A percentile compares a stretch with the other conserved stretches of the same genome.
Evolutionary conservation across 139 green algal genomes (phyloP).

Genomic region (Trebouxia sp.): DNA sequence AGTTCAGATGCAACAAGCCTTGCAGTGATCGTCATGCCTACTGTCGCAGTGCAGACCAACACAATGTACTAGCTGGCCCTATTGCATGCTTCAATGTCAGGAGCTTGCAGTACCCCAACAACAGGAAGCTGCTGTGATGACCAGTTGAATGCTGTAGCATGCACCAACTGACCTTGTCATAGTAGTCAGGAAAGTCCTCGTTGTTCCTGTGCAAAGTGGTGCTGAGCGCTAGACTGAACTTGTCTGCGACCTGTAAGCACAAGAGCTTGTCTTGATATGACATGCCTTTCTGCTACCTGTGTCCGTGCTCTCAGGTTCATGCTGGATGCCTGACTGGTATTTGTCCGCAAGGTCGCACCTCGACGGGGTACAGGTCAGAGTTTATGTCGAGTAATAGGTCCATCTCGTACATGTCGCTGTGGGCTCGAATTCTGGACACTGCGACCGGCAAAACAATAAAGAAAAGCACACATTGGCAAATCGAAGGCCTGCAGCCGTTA

Average conservation of each 20-base stretch:
- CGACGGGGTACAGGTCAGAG: conserved; percentile 89
- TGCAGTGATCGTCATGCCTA: no score
- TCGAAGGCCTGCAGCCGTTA: neutral
- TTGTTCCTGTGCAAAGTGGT: conserved; percentile 82
- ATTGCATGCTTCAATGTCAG: no score
- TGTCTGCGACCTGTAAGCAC: conserved; percentile 65
- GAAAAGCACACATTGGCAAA: neutral
- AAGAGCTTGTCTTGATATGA: neutral
- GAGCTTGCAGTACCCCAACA: no score
- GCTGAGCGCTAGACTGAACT: conserved; percentile 85
- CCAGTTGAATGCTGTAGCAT: neutral
- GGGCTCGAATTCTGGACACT: conserved; percentile 83
- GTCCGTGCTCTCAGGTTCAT: no score
- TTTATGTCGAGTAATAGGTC: conserved; percentile 94
- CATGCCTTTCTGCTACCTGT: neutral
- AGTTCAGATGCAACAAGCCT: no score
- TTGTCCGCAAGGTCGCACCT: no score
- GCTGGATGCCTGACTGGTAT: no score
- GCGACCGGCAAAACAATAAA: conserved; percentile 26
- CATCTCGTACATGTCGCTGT: conserved; percentile 91
- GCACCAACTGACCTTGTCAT: neutral
- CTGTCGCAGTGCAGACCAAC: no score
- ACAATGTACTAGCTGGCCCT: no score
- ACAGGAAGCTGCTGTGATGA: neutral
- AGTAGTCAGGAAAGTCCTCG: conserved; percentile 32